Evolutionary conservation across 192 early-diverging fungal genomes (phyloP), one percentile per base, ranked within the genome.

Genomic region (Phlyctochytrium arcticum): DNA sequence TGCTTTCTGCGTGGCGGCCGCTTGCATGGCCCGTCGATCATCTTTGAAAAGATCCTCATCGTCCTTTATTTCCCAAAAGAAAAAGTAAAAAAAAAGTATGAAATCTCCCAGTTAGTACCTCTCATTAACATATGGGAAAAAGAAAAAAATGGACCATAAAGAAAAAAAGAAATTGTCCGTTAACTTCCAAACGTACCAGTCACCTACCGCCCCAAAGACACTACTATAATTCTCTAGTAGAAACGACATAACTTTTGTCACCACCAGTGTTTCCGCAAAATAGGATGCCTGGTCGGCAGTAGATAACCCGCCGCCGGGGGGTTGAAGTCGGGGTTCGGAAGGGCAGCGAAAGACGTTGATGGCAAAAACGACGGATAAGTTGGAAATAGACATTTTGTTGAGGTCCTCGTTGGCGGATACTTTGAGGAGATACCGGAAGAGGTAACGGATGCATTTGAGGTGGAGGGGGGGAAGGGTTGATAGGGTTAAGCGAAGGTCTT

Each of bases 361-460:
- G 19, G 90, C 94, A 81, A 98, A 96, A 10, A 98, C 89, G 75
- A 96, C 90, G 26, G 92, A 91, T 29, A 98, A 65, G 58, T 96
- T 98, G 58, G 81, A 73, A 29, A 86, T 71, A 36, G 85, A 85
- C 95, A 98, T 98, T 71, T 85, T 86, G 61, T 80, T 80, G 12
- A 34, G 26, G 33, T 49, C 36, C 8, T 31, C 24, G 57, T 58
- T 35, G n/a, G 57, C 21, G 2, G 70, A 35, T 9, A 80, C 54
- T 32, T 21, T n/a, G 39, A 39, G 24, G 26, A 80, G 62, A 53
- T 62, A 80, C 17, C 35, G n/a, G 17, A 31, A 31, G 0, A 80
- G 27, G 54, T 68, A 70, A 9, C 48, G 24, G 7, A 80, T 55
- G 21, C 66, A 48, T n/a, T 44, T 39, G 26, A 27, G 57, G 65